These are phyloP conservation scores for Flaveria robusta DNA, from an alignment of 129 eudicot genomes.

Conservation along the genomic window DNA sequence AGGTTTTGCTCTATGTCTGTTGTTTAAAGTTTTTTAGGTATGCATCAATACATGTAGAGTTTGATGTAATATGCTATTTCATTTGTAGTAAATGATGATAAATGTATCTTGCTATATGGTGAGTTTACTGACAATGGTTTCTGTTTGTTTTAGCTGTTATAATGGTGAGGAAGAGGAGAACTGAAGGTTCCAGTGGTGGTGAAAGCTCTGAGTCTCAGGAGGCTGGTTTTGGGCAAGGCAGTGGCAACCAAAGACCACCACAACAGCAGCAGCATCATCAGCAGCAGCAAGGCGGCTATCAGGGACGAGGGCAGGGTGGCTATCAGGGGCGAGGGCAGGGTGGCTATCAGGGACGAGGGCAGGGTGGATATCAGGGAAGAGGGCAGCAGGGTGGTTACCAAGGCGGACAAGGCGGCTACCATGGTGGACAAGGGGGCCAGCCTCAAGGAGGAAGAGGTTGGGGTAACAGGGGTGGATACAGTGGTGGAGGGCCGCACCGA, in stretches of 20 bases:
- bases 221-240: conserved; percentile 51
- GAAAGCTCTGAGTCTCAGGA: conserved; percentile 66
- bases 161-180: conserved; percentile 88
- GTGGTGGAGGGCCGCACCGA: conserved; percentile 53
- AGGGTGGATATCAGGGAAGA: conserved; percentile 31
- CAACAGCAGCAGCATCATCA: conserved; percentile 36
- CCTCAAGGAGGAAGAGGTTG: conserved; percentile 68
- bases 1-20: not conserved
- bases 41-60: not conserved
- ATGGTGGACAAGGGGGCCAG: conserved; percentile 39
- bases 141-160: conserved; percentile 35
- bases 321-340: conserved; percentile 36
- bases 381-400: conserved; percentile 30
- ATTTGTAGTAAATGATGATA: conserved; percentile 11
- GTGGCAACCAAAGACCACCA: conserved; percentile 55
- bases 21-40: not conserved
- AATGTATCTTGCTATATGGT: not conserved
- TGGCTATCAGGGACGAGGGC: conserved; percentile 35
- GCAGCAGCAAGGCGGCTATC: conserved; percentile 34
- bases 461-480: conserved; percentile 55
- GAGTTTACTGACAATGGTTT: not conserved
- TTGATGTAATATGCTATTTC: not conserved
- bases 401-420: conserved; percentile 17
- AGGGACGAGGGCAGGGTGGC: conserved; percentile 31
- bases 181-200: conserved; percentile 55